Conservation (phyloP, 2,329 filamentous ascomycete species). For the Hymenoscyphus fructigenus region DNA sequence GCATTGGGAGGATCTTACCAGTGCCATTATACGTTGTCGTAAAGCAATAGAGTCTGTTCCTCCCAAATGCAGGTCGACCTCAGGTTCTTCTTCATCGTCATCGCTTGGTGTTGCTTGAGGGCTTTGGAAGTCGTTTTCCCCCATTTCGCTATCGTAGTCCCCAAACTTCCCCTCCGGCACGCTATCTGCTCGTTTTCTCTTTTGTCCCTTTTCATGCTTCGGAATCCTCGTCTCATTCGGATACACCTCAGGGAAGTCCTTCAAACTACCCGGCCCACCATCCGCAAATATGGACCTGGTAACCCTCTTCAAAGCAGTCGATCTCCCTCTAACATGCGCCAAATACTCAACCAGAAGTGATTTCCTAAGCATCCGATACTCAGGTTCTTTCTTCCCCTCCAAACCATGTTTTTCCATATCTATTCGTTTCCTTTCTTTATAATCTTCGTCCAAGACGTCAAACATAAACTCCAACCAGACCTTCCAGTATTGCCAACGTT, state of each 20-base stretch:
- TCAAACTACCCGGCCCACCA: slow-evolving; percentile 52
- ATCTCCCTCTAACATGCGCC: slow-evolving; percentile 41
- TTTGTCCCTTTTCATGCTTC: slow-evolving; percentile 44
- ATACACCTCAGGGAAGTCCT: slow-evolving; percentile 66
- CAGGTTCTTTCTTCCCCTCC: slow-evolving; percentile 31
- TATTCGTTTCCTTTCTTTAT: slow-evolving; percentile 54
- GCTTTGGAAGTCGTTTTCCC: slow-evolving; percentile 47
- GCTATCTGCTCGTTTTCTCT: slow-evolving; percentile 47
- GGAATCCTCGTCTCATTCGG: slow-evolving; percentile 58
- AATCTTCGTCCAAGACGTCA: slow-evolving; percentile 72
- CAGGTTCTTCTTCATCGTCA: slow-evolving; percentile 13
- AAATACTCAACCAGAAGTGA: slow-evolving; percentile 59
- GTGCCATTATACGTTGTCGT: slow-evolving; percentile 31
- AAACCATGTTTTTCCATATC: slow-evolving; percentile 41
- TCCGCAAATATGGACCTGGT: slow-evolving; percentile 68
- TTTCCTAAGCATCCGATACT: slow-evolving; percentile 44
- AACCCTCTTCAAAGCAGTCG: slow-evolving; percentile 49
- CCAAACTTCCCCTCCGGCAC: slow-evolving; percentile 14
- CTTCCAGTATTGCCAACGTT: slow-evolving; percentile 79
- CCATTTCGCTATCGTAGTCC: slow-evolving; percentile 43
- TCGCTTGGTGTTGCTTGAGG: slow-evolving; percentile 39
- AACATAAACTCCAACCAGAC: slow-evolving; percentile 78
- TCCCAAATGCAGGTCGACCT: slow-evolving; percentile 27
- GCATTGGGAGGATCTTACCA: slow-evolving; percentile 26
- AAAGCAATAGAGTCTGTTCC: slow-evolving; percentile 33